Evolutionary conservation across 2,329 filamentous ascomycete species (phyloP).

Genomic region (Ophiognomonia clavigignenti-juglandacearum): DNA sequence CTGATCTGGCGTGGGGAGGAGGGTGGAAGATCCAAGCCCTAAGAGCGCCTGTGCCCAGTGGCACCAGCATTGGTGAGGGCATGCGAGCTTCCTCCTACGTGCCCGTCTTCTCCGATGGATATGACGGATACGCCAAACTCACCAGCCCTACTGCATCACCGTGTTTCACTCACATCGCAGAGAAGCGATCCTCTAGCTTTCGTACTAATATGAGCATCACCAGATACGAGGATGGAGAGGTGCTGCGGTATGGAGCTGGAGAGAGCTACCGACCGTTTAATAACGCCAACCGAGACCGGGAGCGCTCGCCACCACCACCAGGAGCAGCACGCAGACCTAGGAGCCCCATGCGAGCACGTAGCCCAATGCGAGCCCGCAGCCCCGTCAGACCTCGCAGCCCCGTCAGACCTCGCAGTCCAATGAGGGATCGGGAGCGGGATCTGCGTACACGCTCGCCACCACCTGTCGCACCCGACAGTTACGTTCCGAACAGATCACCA

Average conservation of each 20-base stretch:
- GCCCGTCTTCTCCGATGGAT: too few species aligned
- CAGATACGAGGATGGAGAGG: constrained; percentile 59
- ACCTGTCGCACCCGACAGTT: constrained; percentile 32
- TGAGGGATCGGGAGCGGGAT: constrained; percentile 27
- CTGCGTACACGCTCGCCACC: constrained; percentile 23
- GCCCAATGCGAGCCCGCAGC: constrained; percentile 27
- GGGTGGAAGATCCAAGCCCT: too few species aligned
- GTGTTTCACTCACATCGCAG: neutral
- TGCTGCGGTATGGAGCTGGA: constrained; percentile 56
- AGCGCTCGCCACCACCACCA: constrained; percentile 20
- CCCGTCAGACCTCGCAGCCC: constrained; percentile 21
- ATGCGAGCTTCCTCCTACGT: too few species aligned
- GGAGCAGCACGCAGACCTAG: constrained; percentile 20
- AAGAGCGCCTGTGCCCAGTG: too few species aligned
- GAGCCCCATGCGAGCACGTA: constrained; percentile 25
- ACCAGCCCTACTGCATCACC: too few species aligned
- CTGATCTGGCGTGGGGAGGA: too few species aligned
- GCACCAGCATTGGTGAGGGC: too few species aligned
- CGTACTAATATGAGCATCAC: constrained; percentile 15
- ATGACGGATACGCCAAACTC: too few species aligned
- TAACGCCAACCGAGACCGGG: constrained; percentile 22
- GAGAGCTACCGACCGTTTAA: constrained; percentile 58
- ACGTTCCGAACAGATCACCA: constrained; percentile 35
- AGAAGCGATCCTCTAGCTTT: neutral
- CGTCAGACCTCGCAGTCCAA: constrained; percentile 24